These are phyloP conservation scores for Neurospora africana DNA, from an alignment of 495 filamentous ascomycete species.

Conservation along the genomic window DNA sequence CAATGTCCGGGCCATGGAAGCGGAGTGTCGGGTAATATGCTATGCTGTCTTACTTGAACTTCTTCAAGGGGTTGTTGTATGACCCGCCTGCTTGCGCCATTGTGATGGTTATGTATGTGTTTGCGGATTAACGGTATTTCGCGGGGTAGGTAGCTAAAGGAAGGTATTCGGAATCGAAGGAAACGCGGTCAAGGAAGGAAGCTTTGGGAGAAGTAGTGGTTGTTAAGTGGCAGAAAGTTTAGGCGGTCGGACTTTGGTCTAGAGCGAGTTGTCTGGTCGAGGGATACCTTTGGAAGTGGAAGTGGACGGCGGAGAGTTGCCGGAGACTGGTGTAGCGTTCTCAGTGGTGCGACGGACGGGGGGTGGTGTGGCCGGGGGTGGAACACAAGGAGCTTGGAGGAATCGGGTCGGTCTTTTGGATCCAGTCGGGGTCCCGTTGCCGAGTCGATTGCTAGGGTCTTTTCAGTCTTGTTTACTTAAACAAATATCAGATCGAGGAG, in stretches of 20 bases:
- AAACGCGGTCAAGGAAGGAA: not conserved
- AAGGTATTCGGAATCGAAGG: not conserved
- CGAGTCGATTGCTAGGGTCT: not conserved
- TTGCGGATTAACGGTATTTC: not conserved
- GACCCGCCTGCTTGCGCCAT: constrained; percentile 55
- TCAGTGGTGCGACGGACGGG: not conserved
- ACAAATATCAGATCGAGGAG: too few species aligned
- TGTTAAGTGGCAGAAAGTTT: not conserved
- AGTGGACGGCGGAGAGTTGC: not conserved
- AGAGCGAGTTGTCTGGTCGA: not conserved
- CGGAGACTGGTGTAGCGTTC: not conserved
- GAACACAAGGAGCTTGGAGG: not conserved
- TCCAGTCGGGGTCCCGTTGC: not conserved
- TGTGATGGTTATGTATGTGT: constrained; percentile 13
- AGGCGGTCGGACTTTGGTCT: not conserved
- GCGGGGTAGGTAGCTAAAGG: not conserved
- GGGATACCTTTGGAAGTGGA: not conserved
- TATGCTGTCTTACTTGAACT: constrained; percentile 72
- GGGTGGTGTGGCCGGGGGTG: not conserved
- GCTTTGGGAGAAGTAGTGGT: not conserved
- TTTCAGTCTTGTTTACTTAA: not conserved
- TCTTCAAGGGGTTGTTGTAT: constrained; percentile 99
- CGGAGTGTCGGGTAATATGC: not conserved
- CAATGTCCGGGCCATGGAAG: not conserved
- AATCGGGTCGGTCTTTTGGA: not conserved